These are phyloP conservation scores for Lipomyces chichibuensis DNA, from an alignment of 805 yeast species.

Conservation along the genomic window DNA sequence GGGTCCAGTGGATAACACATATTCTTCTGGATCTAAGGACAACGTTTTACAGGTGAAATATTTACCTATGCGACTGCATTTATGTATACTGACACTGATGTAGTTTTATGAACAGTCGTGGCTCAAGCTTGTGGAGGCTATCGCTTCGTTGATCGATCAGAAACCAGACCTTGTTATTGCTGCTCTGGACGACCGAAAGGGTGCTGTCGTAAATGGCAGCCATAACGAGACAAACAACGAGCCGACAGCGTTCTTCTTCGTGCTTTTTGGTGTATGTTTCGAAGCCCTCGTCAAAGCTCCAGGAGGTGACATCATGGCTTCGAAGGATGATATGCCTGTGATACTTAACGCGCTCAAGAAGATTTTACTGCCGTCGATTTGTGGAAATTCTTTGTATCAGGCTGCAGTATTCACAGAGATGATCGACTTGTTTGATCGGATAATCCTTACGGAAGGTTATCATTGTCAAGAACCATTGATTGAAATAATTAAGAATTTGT, in stretches of 20 bases:
- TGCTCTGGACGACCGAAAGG: constrained; percentile 59
- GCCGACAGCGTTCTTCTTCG: constrained; percentile 62
- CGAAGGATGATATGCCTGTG: constrained; percentile 45
- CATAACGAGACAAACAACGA: constrained; percentile 39
- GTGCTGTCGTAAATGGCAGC: constrained; percentile 22
- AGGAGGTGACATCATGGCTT: constrained; percentile 33
- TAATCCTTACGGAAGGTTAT: constrained; percentile 57
- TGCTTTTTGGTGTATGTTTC: constrained; percentile 80
- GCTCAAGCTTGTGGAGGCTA: constrained; percentile 76
- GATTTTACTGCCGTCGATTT: constrained; percentile 59
- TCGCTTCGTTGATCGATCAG: constrained; percentile 64
- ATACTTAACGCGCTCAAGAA: constrained; percentile 55
- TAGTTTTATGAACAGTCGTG: constrained; percentile 60
- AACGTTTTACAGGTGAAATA: constrained; percentile 39
- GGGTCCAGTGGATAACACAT: constrained; percentile 1
- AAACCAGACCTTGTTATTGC: constrained; percentile 52
- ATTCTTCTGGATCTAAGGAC: constrained; percentile 20
- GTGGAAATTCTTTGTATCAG: constrained; percentile 63
- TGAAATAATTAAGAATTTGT: constrained; percentile 62
- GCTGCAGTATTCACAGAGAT: constrained; percentile 74
- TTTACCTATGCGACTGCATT: not conserved
- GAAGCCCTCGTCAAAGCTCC: constrained; percentile 63
- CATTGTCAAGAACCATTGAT: constrained; percentile 55
- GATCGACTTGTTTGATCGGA: constrained; percentile 73
- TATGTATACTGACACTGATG: not conserved